A percentile compares a stretch with the other conserved stretches of the same genome.
These are phyloP conservation scores for Colletotrichum zoysiae DNA, from an alignment of 2,329 filamentous ascomycete species.

Conservation along the genomic window DNA sequence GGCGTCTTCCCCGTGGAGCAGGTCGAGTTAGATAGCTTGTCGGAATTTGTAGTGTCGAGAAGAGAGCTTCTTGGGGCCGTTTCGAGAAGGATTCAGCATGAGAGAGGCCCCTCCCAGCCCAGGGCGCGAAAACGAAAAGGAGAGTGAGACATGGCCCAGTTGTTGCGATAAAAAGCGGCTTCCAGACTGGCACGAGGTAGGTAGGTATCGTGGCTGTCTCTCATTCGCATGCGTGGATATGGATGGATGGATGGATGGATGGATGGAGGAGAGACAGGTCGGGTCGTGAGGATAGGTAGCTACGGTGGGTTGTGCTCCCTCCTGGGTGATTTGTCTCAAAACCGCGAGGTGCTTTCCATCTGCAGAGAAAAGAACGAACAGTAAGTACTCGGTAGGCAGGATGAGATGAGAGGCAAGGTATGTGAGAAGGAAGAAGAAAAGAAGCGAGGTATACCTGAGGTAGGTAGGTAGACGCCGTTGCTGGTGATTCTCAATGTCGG, in stretches of 20 bases:
- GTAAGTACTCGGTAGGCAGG: no score
- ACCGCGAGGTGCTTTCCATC: background rate
- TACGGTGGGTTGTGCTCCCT: background rate
- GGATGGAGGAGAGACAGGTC: conserved; percentile 6
- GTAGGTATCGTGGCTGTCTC: background rate
- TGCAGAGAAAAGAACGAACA: background rate
- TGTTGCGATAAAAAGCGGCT: background rate
- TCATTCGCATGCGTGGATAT: conserved; percentile 1
- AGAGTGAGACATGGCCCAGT: background rate
- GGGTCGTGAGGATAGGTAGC: background rate
- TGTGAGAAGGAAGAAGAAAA: background rate
- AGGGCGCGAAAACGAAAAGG: background rate
- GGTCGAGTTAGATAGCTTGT: background rate
- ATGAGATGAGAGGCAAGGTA: background rate
- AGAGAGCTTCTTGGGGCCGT: background rate
- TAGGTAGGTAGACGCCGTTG: no score
- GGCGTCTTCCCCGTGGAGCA: background rate
- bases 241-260: background rate
- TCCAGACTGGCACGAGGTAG: background rate
- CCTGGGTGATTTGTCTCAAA: conserved; percentile 5
- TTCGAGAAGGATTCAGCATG: background rate
- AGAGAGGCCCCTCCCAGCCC: background rate
- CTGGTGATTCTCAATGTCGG: background rate
- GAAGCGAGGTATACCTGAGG: background rate
- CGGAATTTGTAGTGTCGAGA: background rate